Percentiles rank a stretch among this genome's conserved stretches.
These are phyloP conservation scores for Vachellia pachyceras DNA, from an alignment of 306 rosid species.

Conservation along the genomic window DNA sequence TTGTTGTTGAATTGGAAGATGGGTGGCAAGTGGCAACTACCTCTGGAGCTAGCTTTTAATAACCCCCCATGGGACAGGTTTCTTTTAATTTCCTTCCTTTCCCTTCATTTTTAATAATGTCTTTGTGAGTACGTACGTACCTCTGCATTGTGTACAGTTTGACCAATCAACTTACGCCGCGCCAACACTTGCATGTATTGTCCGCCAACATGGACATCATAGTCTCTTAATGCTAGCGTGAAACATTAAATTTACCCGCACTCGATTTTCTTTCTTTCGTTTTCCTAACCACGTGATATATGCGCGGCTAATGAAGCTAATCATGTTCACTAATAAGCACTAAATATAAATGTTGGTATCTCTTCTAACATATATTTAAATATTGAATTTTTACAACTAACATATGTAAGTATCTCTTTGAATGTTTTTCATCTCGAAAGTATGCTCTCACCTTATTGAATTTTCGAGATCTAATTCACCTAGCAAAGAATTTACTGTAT, in stretches of 20 bases:
- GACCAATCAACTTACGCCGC: background rate
- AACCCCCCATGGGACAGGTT: conserved; percentile 17
- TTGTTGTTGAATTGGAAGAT: conserved; percentile 14
- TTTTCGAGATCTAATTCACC: too few relatives aligned
- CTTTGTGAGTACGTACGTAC: too few relatives aligned
- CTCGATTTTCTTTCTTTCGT: background rate
- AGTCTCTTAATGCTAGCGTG: background rate
- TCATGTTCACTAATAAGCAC: too few relatives aligned
- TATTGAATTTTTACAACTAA: too few relatives aligned
- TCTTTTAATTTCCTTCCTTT: background rate
- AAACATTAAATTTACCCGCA: background rate
- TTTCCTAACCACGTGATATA: too few relatives aligned
- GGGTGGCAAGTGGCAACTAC: conserved; percentile 19
- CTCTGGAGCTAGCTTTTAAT: conserved; percentile 17
- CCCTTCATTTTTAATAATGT: background rate
- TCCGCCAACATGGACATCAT: background rate
- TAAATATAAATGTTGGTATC: too few relatives aligned
- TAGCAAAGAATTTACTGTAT: too few relatives aligned
- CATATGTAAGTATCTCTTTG: too few relatives aligned
- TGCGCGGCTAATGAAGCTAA: too few relatives aligned
- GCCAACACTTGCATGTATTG: background rate
- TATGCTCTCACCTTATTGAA: too few relatives aligned
- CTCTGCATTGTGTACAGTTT: background rate
- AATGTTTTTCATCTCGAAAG: too few relatives aligned
- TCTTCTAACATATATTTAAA: too few relatives aligned